These are phyloP conservation scores for Arachnopeziza araneosa DNA, from an alignment of 2,329 filamentous ascomycete genomes.

Conservation along the genomic window DNA sequence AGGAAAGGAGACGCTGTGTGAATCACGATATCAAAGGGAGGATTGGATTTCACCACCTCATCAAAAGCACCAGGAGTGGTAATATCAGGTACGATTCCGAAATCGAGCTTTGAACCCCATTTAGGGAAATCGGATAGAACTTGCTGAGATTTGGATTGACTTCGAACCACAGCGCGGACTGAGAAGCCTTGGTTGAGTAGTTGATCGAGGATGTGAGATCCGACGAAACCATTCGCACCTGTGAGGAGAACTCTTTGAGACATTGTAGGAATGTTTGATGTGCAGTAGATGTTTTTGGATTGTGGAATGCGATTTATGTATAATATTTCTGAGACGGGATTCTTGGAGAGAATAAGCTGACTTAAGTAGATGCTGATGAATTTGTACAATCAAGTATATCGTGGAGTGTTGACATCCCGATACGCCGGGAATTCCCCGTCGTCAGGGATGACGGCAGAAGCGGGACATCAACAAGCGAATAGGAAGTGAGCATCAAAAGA, in stretches of 20 bases:
- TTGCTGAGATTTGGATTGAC: conserved; percentile 37
- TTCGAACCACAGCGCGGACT: conserved; percentile 40
- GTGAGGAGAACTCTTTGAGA: conserved; percentile 24
- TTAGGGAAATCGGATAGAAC: conserved; percentile 36
- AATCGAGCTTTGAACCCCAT: conserved; percentile 29
- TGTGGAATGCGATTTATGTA: background rate
- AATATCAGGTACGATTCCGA: conserved; percentile 64
- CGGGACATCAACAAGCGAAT: background rate
- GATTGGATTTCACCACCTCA: conserved; percentile 52
- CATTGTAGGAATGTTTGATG: conserved; percentile 1
- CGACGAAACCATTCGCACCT: conserved; percentile 30
- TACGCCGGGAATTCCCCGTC: background rate
- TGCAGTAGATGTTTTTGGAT: background rate
- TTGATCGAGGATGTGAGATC: conserved; percentile 25
- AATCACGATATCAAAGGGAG: conserved; percentile 47
- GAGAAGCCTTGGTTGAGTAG: conserved; percentile 20
- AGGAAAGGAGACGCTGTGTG: conserved; percentile 60
- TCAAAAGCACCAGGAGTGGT: conserved; percentile 65
- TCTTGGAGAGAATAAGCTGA: background rate
- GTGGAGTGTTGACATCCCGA: background rate
- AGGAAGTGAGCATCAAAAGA: background rate
- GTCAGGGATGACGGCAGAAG: background rate
- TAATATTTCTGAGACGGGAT: background rate
- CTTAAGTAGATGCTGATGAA: background rate
- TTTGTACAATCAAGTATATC: background rate